Conservation (phyloP, 768 basidiomycete species). For the Leccinum sublutescens region DNA sequence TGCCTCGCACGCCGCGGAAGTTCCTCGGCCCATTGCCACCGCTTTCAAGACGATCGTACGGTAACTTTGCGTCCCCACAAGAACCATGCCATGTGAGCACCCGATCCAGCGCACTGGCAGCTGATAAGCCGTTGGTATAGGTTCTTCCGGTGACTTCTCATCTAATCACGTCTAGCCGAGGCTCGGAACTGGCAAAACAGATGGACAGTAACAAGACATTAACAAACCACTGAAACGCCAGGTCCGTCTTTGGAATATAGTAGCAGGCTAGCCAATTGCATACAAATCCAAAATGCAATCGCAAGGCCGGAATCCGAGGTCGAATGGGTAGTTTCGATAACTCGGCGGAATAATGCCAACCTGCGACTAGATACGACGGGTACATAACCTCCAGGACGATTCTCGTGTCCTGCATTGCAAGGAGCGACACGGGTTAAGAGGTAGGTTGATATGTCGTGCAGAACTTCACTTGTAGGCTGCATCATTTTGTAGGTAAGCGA, state of each 20-base stretch:
- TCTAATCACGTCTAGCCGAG: neutral
- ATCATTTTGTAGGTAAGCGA: neutral
- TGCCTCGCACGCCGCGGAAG: neutral
- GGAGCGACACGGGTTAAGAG: neutral
- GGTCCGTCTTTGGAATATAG: neutral
- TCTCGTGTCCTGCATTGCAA: neutral
- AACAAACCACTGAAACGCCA: neutral
- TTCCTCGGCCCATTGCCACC: neutral
- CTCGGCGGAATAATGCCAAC: neutral
- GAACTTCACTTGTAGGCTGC: slow-evolving; percentile 1
- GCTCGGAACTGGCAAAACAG: neutral
- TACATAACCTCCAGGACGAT: neutral
- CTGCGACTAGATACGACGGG: neutral
- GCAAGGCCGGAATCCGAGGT: neutral
- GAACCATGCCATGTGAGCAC: neutral
- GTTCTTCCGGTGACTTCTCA: neutral
- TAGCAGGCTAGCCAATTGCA: neutral
- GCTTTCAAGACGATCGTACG: neutral
- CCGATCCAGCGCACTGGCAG: neutral
- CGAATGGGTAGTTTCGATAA: neutral
- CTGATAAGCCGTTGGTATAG: neutral
- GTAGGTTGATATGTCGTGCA: neutral
- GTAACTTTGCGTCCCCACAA: neutral
- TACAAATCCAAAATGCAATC: neutral
- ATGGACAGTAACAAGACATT: neutral